Conservation (phyloP, 306 rosid species). For the Urtica urens region DNA sequence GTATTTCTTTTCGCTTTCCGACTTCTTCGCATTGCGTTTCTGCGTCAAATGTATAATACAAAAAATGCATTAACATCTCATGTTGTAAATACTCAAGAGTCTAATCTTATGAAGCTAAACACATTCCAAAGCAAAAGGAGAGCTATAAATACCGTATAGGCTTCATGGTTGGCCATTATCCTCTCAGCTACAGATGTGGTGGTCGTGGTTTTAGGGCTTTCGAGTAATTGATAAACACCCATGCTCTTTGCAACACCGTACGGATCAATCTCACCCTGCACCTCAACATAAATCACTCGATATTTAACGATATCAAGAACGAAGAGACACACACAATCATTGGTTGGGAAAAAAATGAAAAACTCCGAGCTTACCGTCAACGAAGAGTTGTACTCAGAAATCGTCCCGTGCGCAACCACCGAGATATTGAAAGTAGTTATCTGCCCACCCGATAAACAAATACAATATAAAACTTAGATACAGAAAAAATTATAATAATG, state of each 20-base stretch:
- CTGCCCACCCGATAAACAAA: slow-evolving; percentile 30
- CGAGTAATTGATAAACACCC: slow-evolving; percentile 75
- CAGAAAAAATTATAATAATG: no score
- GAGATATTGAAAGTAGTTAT: slow-evolving; percentile 89
- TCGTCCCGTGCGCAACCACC: slow-evolving; percentile 69
- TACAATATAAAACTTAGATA: slow-evolving; percentile 5
- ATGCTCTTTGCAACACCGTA: slow-evolving; percentile 64
- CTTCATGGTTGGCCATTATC: slow-evolving; percentile 91
- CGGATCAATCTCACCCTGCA: slow-evolving; percentile 61
- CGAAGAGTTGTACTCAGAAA: slow-evolving; percentile 49
- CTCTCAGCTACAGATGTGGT: slow-evolving; percentile 75
- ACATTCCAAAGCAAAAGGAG: not conserved
- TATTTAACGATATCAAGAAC: not conserved
- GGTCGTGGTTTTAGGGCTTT: slow-evolving; percentile 76
- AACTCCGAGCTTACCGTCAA: slow-evolving; percentile 34
- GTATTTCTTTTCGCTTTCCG: slow-evolving; percentile 70
- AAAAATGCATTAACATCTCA: no score
- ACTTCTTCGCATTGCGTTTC: slow-evolving; percentile 88
- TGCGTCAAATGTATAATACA: slow-evolving; percentile 41
- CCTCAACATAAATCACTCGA: slow-evolving; percentile 13
- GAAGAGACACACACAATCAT: slow-evolving; percentile 7
- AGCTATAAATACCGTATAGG: slow-evolving; percentile 55
- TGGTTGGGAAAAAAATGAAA: slow-evolving; percentile 5
- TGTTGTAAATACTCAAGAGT: no score
- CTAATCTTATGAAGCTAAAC: no score